Conservation (phyloP, 176 grass and related monocot genomes). For the Pharus latifolius region DNA sequence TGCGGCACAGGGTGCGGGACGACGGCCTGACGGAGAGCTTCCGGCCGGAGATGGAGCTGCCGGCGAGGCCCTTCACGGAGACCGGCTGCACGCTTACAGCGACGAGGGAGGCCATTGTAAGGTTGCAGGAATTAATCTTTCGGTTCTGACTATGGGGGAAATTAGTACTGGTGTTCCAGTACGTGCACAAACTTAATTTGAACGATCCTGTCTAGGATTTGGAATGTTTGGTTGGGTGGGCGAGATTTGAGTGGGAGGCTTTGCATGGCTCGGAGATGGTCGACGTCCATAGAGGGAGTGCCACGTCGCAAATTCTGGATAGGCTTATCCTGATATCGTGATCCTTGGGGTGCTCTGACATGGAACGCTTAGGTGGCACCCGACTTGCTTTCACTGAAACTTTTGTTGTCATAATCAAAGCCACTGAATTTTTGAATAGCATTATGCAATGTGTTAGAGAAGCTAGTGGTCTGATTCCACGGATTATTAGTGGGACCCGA, state of each 20-base stretch:
- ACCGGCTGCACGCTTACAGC: slow-evolving; percentile 62
- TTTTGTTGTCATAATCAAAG: too few relatives aligned
- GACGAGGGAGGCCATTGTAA: slow-evolving; percentile 75
- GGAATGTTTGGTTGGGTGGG: slow-evolving; percentile 6
- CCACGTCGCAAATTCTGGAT: slow-evolving; percentile 52
- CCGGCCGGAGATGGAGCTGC: slow-evolving; percentile 74
- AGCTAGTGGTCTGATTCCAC: too few relatives aligned
- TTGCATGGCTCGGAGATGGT: slow-evolving; percentile 1
- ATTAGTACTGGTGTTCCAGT: neutral
- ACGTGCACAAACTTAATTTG: slow-evolving; percentile 19
- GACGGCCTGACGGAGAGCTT: slow-evolving; percentile 47
- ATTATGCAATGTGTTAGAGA: too few relatives aligned
- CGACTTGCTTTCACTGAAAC: too few relatives aligned
- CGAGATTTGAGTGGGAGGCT: slow-evolving; percentile 10
- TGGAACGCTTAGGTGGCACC: neutral
- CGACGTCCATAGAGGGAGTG: slow-evolving; percentile 23
- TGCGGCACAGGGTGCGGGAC: slow-evolving; percentile 21
- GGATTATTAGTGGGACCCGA: too few relatives aligned
- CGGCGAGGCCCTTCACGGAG: slow-evolving; percentile 62
- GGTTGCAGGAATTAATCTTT: too few relatives aligned
- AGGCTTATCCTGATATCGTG: slow-evolving; percentile 48
- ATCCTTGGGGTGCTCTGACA: neutral
- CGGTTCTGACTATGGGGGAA: too few relatives aligned
- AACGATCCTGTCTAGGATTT: slow-evolving; percentile 24
- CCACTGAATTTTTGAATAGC: too few relatives aligned